Evolutionary conservation across 2,329 filamentous ascomycete genomes (phyloP).

Genomic region (Phialocephala subalpina): DNA sequence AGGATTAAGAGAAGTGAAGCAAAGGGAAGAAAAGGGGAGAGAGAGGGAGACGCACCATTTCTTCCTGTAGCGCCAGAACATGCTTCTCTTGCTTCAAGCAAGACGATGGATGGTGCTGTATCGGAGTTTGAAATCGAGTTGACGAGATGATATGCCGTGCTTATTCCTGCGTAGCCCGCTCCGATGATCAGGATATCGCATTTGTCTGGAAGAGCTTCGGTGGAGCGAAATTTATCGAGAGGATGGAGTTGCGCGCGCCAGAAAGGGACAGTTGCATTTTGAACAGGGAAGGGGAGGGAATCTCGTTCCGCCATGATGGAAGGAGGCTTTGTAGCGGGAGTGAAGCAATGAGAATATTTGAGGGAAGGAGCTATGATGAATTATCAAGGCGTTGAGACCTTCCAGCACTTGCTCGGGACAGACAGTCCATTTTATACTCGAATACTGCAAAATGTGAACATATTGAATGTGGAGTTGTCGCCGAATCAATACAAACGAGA

Average conservation of each 20-base stretch:
- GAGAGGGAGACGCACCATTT: constrained; percentile 47
- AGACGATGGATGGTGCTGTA: constrained; percentile 14
- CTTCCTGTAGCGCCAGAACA: constrained; percentile 52
- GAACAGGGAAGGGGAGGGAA: constrained; percentile 23
- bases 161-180: constrained; percentile 32
- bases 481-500: neutral
- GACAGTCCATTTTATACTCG: neutral
- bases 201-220: constrained; percentile 26
- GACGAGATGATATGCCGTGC: constrained; percentile 28
- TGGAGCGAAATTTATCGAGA: constrained; percentile 32
- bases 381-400: too few relatives aligned
- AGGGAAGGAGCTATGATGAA: neutral
- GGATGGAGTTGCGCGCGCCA: constrained; percentile 31
- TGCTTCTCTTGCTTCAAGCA: constrained; percentile 47
- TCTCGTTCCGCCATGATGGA: neutral
- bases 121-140: constrained; percentile 12
- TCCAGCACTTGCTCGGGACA: neutral
- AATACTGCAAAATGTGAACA: neutral
- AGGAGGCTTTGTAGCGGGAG: neutral
- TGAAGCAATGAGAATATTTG: constrained; percentile 1
- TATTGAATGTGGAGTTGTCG: neutral
- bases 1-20: too few relatives aligned
- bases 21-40: constrained; percentile 31
- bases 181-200: constrained; percentile 42
- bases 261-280: constrained; percentile 27